Evolutionary conservation across 495 filamentous ascomycete genomes (phyloP), one percentile per base, ranked within the genome.

Genomic region (Filosporella fistucella): DNA sequence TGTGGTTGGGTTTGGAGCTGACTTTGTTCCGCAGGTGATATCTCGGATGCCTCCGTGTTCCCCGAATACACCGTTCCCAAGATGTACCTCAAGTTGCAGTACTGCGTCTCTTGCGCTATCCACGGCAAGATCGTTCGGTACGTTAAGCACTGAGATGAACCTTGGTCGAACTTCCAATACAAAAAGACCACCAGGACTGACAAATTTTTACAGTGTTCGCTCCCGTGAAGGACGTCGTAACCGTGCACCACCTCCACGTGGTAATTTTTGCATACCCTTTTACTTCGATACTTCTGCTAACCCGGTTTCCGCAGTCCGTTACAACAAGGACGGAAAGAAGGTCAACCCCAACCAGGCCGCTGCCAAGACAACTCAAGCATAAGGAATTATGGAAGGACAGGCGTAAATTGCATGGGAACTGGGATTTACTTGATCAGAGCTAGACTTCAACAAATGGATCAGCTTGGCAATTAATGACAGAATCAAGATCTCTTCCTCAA

Each of bases 291-390:
- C 17, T 6, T n/a, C n/a, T 6, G 35, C 35, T 38, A 38, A 38
- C 23, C 5, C n/a, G 35, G 14, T 7, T 35, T n/a, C n/a, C n/a
- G n/a, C n/a, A 60, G 89, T 97, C 62, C 80, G 93, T 58, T 99
- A 95, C 86, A 99, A 99, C 84, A 97, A 97, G 85, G 93, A 99
- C 69, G 93, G 93, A 77, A 99, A 99, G 87, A 99, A 97, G 84
- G 81, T 99, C 69, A 88, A 82, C 73, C 91, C 94, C 49, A 89
- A 88, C 69, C 85, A 91, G 70, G 82, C 84, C 52, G 61, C 83
- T 59, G 62, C 75, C 35, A 84, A 84, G 75, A 75, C 75, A 64
- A 65, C 72, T 63, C 78, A 81, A 44, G 61, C 64, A 43, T 67
- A 56, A 49, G 20, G 30, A 42, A 28, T 47, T 39, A 37, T 35